Base-by-base conservation (phyloP, 2,329 filamentous ascomycete species). In the Leptosphaerulina australis region DNA sequence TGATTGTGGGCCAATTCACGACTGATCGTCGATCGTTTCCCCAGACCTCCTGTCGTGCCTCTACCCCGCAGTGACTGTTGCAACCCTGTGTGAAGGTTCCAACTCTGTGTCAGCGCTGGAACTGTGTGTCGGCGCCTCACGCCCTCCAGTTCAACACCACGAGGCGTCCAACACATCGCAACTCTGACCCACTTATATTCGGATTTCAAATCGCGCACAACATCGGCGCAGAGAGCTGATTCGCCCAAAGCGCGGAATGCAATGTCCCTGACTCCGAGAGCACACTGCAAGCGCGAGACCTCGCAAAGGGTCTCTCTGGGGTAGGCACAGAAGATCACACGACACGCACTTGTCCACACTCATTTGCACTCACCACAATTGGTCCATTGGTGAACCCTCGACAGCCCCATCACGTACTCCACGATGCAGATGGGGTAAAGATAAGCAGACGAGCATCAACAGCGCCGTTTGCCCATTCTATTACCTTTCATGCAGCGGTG, bases 391-490 rank as follows among this genome's bases (percentile, higher is more conserved):
- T 41, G 30, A 25, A 41, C 14, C 14, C 20, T 35, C 18, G 11
- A 28, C 10, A 7, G 10, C 34, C 31, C 28, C 21, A 35, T 36
- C 25, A 50, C 47, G 46, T 41, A 46, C 37, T 45, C 51, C 52
- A 55, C 20, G 25, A 34, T 28, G 22, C 17, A 38, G 38, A 40
- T 21, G 25, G 33, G 33, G 29, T 22, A 35, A 12, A 29, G 52
- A 48, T 55, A 44, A 48, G 39, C 38, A 40, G 4, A 14, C 10
- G 30, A 26, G 37, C 38, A 47, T 44, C 52, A 44, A 50, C 34
- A 25, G 47, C 40, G 34, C 14, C 5, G 22, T 51, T 48, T 41
- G 39, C 28, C 12, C 25, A 47, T 44, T 47, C 38, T 31, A 48
- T 51, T 47, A 47, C 43, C 38, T 29, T 25, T 29, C 25, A 26